Conservation (phyloP, 805 yeast species). For the Saccharomycopsis lassenensis region DNA sequence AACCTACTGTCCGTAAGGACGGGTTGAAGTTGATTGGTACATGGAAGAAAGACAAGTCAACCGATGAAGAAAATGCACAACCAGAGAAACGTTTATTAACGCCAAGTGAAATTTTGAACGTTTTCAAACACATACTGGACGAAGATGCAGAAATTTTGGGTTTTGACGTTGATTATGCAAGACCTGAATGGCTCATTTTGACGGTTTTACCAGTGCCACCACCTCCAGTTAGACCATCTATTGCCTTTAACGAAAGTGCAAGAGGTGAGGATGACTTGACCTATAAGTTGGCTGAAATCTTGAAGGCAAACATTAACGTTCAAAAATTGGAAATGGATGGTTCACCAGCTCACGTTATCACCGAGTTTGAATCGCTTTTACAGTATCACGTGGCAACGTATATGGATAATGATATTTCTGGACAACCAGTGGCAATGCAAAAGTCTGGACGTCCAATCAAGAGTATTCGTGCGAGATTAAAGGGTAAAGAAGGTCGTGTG, state of each 20-base stretch:
- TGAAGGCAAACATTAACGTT: slow-evolving; percentile 95
- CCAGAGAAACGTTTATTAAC: slow-evolving; percentile 85
- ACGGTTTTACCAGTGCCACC: slow-evolving; percentile 99
- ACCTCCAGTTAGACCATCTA: slow-evolving; percentile 98
- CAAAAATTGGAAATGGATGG: slow-evolving; percentile 97
- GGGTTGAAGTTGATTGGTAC: slow-evolving; percentile 95
- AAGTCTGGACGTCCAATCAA: slow-evolving; percentile 98
- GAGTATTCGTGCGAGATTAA: slow-evolving; percentile 96
- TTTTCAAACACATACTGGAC: slow-evolving; percentile 80
- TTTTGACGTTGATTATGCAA: slow-evolving; percentile 88
- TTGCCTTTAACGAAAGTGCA: slow-evolving; percentile 95
- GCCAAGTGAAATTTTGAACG: slow-evolving; percentile 82
- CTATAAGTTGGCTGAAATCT: slow-evolving; percentile 89
- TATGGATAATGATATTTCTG: slow-evolving; percentile 99
- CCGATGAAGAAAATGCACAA: slow-evolving; percentile 74
- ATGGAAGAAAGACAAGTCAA: slow-evolving; percentile 82
- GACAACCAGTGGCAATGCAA: slow-evolving; percentile 98
- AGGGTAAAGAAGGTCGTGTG: slow-evolving; percentile 98
- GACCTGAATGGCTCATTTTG: slow-evolving; percentile 97
- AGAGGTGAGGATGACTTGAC: slow-evolving; percentile 99
- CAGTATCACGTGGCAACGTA: slow-evolving; percentile 98
- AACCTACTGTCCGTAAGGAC: slow-evolving; percentile 91
- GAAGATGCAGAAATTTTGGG: slow-evolving; percentile 80
- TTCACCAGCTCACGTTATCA: slow-evolving; percentile 96
- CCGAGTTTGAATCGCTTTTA: slow-evolving; percentile 87